Percentiles rank a stretch among this genome's conserved stretches.
These are phyloP conservation scores for Eucommia ulmoides DNA, from an alignment of 257 asterid species.

Conservation along the genomic window DNA sequence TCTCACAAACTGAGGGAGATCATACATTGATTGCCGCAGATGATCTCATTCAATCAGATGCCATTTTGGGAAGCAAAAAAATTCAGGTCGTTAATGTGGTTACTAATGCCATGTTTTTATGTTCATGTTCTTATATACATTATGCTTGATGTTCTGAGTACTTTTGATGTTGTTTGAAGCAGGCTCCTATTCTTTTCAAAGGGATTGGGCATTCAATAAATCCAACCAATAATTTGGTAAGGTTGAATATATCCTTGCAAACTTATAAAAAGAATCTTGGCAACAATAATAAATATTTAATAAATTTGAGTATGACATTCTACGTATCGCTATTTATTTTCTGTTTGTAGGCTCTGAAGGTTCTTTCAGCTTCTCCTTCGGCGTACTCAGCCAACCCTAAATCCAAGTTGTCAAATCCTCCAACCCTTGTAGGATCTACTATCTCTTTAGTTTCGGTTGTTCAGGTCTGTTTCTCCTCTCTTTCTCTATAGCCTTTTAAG, in stretches of 20 bases:
- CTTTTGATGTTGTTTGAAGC: slow-evolving; percentile 1
- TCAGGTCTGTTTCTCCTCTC: slow-evolving; percentile 35
- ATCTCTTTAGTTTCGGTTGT: slow-evolving; percentile 74
- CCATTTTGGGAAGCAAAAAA: slow-evolving; percentile 44
- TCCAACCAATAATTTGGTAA: slow-evolving; percentile 74
- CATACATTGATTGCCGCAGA: slow-evolving; percentile 61
- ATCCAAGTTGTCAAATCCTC: slow-evolving; percentile 56
- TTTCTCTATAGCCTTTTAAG: no score
- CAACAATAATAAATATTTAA: no score
- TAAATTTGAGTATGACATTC: no score
- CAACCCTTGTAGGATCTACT: slow-evolving; percentile 58
- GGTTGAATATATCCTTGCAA: not conserved
- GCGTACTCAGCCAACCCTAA: slow-evolving; percentile 81
- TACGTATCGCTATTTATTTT: not conserved
- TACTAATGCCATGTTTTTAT: no score
- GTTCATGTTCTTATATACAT: not conserved
- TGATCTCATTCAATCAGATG: slow-evolving; percentile 50
- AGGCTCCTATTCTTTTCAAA: slow-evolving; percentile 83
- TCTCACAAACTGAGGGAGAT: slow-evolving; percentile 60
- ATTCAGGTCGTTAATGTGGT: slow-evolving; percentile 32
- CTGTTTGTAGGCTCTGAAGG: slow-evolving; percentile 45
- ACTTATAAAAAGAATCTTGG: no score
- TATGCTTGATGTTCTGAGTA: not conserved
- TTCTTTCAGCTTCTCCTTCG: slow-evolving; percentile 73
- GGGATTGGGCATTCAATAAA: slow-evolving; percentile 79